Base-by-base conservation (phyloP, 1,139 yeast species). In the Kodamaea fungicola region DNA sequence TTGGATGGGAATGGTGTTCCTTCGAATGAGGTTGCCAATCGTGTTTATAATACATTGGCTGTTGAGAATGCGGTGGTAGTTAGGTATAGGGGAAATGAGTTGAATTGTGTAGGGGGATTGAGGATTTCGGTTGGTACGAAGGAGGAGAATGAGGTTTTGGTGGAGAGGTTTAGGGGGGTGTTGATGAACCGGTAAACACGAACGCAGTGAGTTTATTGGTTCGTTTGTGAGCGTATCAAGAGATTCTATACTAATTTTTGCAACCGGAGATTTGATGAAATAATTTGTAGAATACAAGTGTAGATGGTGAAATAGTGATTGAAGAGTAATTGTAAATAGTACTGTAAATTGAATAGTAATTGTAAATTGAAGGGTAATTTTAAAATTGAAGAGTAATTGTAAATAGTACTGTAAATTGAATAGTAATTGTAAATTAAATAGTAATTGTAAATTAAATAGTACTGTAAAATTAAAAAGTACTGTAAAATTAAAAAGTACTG, bases 41-140 rank as follows among this genome's bases (percentile, higher is more conserved):
- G 67, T 31, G 68, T 89, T 8, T 92, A 92, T 59, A 71, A 71
- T 41, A 67, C 62, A 28, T 63, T 92, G 52, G 98, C 98, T 0
- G 74, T 74, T 13, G 73, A 76, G 19, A 76, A 82, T 37, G 79
- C 78, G 29, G 89, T 92, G 16, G 97, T 92, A 35, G 86, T 90
- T 9, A 76, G 98, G 58, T 92, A 78, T 57, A 77, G 98, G 65
- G 98, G 98, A 27, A 76, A 69, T 24, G 98, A 92, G 62, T 73
- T 81, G 33, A 95, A 95, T 32, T 92, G 98, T 59, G 65, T 67
- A 3, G 98, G 98, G 26, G 87, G 88, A 33, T 64, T 92, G 40
- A 77, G 98, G 62, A 76, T 90, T 22, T 84, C 97, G 1, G 69
- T 92, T 30, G 98, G 98, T 21, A 89, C 96, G 0, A 66, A 62